Conservation (phyloP, 2,329 filamentous ascomycete genomes). For the Colletotrichum noveboracense region DNA sequence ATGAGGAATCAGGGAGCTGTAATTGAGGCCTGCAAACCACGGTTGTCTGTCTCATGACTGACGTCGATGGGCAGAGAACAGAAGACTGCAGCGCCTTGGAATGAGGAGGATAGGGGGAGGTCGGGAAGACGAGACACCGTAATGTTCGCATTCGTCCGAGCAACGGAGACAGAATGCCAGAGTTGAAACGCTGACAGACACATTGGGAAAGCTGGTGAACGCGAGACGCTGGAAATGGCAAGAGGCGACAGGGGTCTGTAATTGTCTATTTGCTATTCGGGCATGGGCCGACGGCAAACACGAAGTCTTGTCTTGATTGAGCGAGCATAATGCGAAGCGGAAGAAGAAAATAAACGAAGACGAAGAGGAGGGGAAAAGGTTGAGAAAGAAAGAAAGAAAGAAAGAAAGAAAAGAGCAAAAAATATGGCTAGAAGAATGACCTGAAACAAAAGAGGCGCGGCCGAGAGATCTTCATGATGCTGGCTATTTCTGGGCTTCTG, state of each 20-base stretch:
- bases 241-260: conserved; percentile 6
- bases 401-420: neutral
- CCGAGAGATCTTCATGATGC: neutral
- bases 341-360: neutral
- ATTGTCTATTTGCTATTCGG: conserved; percentile 17
- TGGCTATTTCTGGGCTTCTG: neutral
- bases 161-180: neutral
- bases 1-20: neutral
- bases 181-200: conserved; percentile 11
- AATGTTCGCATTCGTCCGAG: conserved; percentile 1
- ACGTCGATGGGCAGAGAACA: neutral
- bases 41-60: neutral
- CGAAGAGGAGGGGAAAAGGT: neutral
- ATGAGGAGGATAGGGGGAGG: neutral
- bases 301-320: neutral
- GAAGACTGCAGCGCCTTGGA: neutral
- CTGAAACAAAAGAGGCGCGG: conserved; percentile 17
- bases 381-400: neutral
- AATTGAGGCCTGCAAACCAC: neutral
- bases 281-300: conserved; percentile 1
- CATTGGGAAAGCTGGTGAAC: conserved; percentile 9
- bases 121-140: neutral
- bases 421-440: neutral
- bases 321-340: neutral
- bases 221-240: conserved; percentile 1